Conservation (phyloP, 805 yeast genomes). For the Ogataea salicorniae region DNA sequence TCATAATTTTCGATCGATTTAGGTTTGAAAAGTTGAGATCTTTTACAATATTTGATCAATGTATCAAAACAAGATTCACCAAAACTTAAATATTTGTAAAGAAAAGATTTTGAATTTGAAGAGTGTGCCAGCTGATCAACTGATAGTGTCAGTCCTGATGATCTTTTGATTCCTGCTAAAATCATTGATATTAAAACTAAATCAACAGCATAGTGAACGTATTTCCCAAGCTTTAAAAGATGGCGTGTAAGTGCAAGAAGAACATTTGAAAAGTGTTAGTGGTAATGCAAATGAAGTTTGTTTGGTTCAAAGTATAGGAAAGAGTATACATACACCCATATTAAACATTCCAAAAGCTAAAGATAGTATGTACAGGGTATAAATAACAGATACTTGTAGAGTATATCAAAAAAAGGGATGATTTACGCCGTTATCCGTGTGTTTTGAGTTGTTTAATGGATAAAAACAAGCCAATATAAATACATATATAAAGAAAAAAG, state of each 20-base stretch:
- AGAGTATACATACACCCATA: no score
- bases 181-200: slow-evolving; percentile 73
- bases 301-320: no score
- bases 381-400: no score
- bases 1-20: slow-evolving; percentile 28
- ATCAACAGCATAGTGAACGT: slow-evolving; percentile 72
- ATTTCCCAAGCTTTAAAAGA: slow-evolving; percentile 46
- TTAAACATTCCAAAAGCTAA: no score
- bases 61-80: slow-evolving; percentile 59
- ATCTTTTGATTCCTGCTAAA: slow-evolving; percentile 79
- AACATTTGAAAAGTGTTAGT: background rate
- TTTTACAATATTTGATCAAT: slow-evolving; percentile 39
- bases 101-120: slow-evolving; percentile 34
- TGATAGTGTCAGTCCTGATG: slow-evolving; percentile 59
- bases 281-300: background rate
- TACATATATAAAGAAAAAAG: no score
- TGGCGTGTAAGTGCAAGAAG: background rate
- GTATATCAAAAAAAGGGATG: no score
- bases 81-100: slow-evolving; percentile 47
- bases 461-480: no score
- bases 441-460: no score
- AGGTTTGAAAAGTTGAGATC: slow-evolving; percentile 45
- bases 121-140: slow-evolving; percentile 38
- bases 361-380: no score
- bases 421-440: no score